These are phyloP conservation scores for Aspergillus aculeatinus DNA, from an alignment of 2,329 filamentous ascomycete genomes.

Conservation along the genomic window DNA sequence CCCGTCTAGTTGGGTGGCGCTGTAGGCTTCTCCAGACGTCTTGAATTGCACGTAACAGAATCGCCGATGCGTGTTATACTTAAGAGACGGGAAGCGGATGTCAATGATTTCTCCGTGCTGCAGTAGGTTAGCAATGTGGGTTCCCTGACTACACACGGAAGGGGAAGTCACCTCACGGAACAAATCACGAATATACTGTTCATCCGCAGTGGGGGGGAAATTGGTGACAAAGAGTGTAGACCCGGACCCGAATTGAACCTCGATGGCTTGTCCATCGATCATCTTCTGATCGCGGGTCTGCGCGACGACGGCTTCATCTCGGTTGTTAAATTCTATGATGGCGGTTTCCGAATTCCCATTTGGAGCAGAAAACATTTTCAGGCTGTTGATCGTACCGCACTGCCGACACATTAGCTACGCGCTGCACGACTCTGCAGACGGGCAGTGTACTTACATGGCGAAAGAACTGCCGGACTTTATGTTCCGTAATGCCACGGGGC, in stretches of 20 bases:
- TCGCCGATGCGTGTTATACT: slow-evolving; percentile 80
- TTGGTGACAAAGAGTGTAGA: slow-evolving; percentile 89
- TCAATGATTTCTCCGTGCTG: slow-evolving; percentile 77
- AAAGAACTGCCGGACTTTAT: slow-evolving; percentile 83
- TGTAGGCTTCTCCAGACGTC: slow-evolving; percentile 64
- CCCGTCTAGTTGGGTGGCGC: slow-evolving; percentile 71
- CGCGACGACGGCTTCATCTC: slow-evolving; percentile 78
- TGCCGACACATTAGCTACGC: slow-evolving; percentile 16
- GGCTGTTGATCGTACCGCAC: slow-evolving; percentile 78
- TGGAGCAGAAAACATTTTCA: slow-evolving; percentile 66
- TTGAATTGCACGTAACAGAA: slow-evolving; percentile 97
- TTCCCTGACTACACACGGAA: not conserved
- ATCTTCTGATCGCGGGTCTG: slow-evolving; percentile 78
- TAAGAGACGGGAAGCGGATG: slow-evolving; percentile 86
- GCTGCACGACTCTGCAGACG: not conserved
- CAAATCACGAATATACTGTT: slow-evolving; percentile 55
- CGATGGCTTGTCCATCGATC: slow-evolving; percentile 70
- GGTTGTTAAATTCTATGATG: slow-evolving; percentile 78
- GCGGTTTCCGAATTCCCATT: slow-evolving; percentile 65
- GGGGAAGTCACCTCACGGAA: slow-evolving; percentile 51
- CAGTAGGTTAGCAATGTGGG: slow-evolving; percentile 12
- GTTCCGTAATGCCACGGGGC: slow-evolving; percentile 67
- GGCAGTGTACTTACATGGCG: slow-evolving; percentile 56
- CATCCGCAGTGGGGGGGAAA: slow-evolving; percentile 63
- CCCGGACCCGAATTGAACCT: slow-evolving; percentile 70